Base-by-base conservation (phyloP, 2,329 filamentous ascomycete species). In the Westerdykella ornata region DNA sequence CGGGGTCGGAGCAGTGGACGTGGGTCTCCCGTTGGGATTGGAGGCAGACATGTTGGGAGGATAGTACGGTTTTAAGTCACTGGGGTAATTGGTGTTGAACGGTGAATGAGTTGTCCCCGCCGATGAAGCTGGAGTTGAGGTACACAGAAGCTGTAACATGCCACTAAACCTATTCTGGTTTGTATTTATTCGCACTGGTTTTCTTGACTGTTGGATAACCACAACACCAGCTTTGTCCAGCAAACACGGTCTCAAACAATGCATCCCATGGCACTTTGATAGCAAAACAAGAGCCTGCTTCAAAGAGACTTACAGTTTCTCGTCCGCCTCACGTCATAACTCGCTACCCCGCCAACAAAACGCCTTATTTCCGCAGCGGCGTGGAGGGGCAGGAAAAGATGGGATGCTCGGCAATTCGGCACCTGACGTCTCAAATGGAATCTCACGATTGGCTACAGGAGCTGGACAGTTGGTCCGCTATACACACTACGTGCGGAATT, bases 1-100 rank as follows among this genome's bases (percentile, higher is more conserved):
- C 15, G 53, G 51, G 8, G 52, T 52, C 12, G 57, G 52, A 42
- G 53, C 51, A 41, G 26, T 26, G 22, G 22, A 26, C 22, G 22
- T 26, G 22, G 22, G 22, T 7, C 12, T 26, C 22, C 8, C 8
- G 22, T 26, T 26, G 14, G 38, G 18, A 17, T 38, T 34, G 6
- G 46, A 38, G 22, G 42, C 19, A 28, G 47, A 18, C 44, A 51
- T 47, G 3, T 4, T 26, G 22, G 22, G 8, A 9, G 9, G 12
- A 26, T 26, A 22, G 12, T 7, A 26, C 22, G 22, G 12, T 26
- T 9, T 3, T 11, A 26, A 26, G 22, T 26, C 22, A 26, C 3
- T 26, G 8, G 22, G 7, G 22, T 11, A 11, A 26, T 26, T 26
- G 12, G 22, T 26, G 22, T 26, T 26, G 22, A 26, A 26, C 22